Evolutionary conservation across 2,329 filamentous ascomycete genomes (phyloP), one percentile per base, ranked within the genome.

Genomic region (Macroventuria anomochaeta): DNA sequence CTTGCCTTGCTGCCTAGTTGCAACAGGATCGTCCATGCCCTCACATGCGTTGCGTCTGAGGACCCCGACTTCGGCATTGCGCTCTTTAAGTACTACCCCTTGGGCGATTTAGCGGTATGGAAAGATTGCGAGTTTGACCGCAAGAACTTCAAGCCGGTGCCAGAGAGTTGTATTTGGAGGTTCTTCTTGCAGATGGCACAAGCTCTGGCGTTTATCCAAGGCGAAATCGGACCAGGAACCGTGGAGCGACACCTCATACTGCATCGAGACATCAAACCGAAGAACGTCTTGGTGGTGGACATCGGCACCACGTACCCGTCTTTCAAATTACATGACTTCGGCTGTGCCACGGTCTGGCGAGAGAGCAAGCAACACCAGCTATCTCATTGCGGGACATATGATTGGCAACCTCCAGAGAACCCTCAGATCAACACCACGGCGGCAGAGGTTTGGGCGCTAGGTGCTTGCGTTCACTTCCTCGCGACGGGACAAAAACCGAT

Each of bases 391-490:
- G 68, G 67, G 3, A 67, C 64, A 3, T 68, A 55, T 23, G 46
- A 57, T 12, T 71, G 62, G 63, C 65, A 71, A 38, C 67, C 69
- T 11, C 72, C 68, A 8, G 71, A 75, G 46, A 59, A 59, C 20
- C 67, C 69, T 4, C 23, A 44, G 2, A 65, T 71, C 53, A 67
- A 69, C 20, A 68, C 62, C 6, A 38, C 12, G 7, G 60, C 59
- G 11, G 66, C 67, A 7, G 71, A 74, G 7, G 53, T 71, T 4
- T 75, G 71, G 72, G 55, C 63, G 11, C 32, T 73, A 3, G 73
- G 68, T 18, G 67, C 71, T 18, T 63, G 64, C 31, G 55, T 74
- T 2, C 63, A 72, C 42, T 72, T 57, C 36, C 59, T 72, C 3
- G 70, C 67, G 1, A 56, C 57, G 0, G 67, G 67, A 7, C 15